Evolutionary conservation across 169 alveolate species (phyloP).

Genomic region (Perkinsus olseni): DNA sequence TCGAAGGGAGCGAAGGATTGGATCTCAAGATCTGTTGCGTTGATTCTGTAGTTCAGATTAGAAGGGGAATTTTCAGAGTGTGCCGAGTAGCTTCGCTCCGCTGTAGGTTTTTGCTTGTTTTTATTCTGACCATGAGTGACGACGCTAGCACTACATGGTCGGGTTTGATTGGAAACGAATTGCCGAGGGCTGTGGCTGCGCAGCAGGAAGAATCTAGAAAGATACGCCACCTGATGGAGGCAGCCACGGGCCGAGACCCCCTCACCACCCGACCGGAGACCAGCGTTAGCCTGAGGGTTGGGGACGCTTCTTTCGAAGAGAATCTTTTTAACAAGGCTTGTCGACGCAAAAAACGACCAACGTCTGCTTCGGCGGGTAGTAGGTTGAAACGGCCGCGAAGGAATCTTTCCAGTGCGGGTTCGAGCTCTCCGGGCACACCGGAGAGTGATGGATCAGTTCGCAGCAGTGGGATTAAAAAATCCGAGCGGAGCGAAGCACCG

Average conservation of each 20-base stretch:
- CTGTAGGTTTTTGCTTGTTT: neutral
- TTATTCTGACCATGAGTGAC: neutral
- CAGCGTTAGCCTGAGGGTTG: no score
- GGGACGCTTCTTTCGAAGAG: no score
- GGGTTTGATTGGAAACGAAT: neutral
- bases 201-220: neutral
- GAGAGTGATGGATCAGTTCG: no score
- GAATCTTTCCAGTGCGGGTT: neutral
- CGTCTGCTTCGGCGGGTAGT: neutral
- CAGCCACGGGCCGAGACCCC: neutral
- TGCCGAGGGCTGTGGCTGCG: neutral
- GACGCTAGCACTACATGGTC: neutral
- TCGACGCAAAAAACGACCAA: neutral
- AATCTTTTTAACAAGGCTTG: neutral
- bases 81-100: neutral
- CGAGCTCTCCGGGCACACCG: neutral
- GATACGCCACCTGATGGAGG: neutral
- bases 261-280: no score
- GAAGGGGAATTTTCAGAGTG: neutral
- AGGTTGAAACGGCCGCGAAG: neutral
- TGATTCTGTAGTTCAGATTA: neutral
- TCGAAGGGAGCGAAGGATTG: no score
- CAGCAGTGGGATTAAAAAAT: neutral
- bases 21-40: no score
- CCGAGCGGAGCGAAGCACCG: neutral